Base-by-base conservation (phyloP, 1,139 yeast genomes). In the Candida freyschussii region DNA sequence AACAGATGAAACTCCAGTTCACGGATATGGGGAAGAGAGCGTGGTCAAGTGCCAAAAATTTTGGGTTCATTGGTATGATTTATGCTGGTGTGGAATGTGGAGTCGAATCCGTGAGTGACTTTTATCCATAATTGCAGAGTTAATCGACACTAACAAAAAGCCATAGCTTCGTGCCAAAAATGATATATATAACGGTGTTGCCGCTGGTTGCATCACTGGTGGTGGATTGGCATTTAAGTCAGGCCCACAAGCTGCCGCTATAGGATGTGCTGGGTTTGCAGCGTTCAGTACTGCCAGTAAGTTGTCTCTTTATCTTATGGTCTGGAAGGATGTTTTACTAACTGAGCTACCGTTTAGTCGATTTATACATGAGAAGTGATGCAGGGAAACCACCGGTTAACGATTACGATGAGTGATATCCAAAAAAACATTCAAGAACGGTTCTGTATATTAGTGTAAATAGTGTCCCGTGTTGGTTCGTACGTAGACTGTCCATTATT, bases 221-320 rank as follows among this genome's bases (percentile, higher is more conserved):
- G 98, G 97, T 31, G 97, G 96, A 0, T 69, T 91, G 39, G 94
- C 97, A 4, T 72, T 84, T 45, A 85, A 83, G 55, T 78, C 91
- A 25, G 98, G 98, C 1, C 98, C 98, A 2, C 89, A 81, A 52
- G 95, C 95, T 19, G 95, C 96, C 0, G 50, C 77, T 21, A 59
- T 89, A 39, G 98, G 98, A 2, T 91, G 97, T 67, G 96, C 94
- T 20, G 98, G 97, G 11, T 91, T 91, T 65, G 97, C 98, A 12
- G 95, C 95, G 4, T 91, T 91, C 57, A 82, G 95, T 37, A 79
- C 94, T 8, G 97, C 97, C 7, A 82, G 42, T 39, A 31, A 24
- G 42, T 27, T 2, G 34, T 20, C 3, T 13, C 13, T 20, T 13
- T 24, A 13, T 12, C n/a, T 8, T 4, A 19, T 6, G 13, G 4